Evolutionary conservation across 306 rosid genomes (phyloP), one percentile per base, ranked within the genome.

Genomic region (Heteromeles arbutifolia): DNA sequence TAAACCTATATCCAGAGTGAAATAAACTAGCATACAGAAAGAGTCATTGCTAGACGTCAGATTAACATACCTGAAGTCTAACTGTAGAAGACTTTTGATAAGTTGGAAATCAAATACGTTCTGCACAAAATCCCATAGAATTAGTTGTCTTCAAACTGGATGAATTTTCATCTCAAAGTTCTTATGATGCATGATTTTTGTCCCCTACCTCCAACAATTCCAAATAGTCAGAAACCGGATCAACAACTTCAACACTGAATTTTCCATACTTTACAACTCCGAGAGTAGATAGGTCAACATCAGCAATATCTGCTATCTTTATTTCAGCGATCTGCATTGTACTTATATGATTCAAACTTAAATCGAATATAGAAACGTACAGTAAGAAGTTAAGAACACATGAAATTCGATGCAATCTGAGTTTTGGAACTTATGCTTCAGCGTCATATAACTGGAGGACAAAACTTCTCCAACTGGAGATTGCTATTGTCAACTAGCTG

Each of bases 211-310:
- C 93, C 86, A 96, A 52, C 66, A 92, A 85, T 84, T 92, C 99
- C 87, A 92, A 78, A 86, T 96, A 96, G 77, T 96, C 98, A 75
- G 96, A 85, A 78, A 96, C 99, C 6, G 96, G 92, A 77, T 92
- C 92, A 71, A 96, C 75, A 67, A 96, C 99, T 88, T 96, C 99
- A 74, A 92, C 98, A 63, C 76, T 83, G 85, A 90, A 96, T 81
- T 87, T 88, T 79, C 94, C 97, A 48, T 53, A 85, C 78, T 87
- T 86, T 14, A 94, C 84, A 77, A 89, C 91, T 70, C 96, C 98
- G 77, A 83, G 73, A 54, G 70, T 74, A 52, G 99, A 90, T 80
- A 96, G 84, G 85, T 96, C 96, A 76, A 96, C 89, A 80, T 96
- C 97, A 56, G 96, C 89, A 86, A 92, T 89, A 53, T 92, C 97